Evolutionary conservation across 2,329 filamentous ascomycete species (phyloP).

Genomic region (Taxawa tesnikishii): DNA sequence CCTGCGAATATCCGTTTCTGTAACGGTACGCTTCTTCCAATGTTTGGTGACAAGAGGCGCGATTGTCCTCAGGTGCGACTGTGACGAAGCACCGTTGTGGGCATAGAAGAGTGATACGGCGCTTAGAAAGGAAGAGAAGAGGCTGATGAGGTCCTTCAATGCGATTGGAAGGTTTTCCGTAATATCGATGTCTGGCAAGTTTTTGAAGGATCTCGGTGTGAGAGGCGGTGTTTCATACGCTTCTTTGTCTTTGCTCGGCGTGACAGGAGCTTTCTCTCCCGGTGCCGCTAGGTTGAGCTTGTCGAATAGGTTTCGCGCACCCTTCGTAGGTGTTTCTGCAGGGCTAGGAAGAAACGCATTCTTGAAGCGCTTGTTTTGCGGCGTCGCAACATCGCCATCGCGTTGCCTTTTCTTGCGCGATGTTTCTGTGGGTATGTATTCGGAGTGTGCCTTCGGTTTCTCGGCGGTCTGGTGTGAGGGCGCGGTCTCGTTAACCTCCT

Average conservation of each 20-base stretch:
- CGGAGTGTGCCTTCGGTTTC: not conserved
- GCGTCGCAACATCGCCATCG: conserved; percentile 11
- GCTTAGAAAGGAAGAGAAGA: conserved; percentile 36
- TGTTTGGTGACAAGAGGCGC: conserved; percentile 27
- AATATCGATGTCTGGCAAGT: conserved; percentile 1
- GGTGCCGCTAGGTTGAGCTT: conserved; percentile 17
- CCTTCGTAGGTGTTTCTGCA: conserved; percentile 21
- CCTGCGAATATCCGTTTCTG: conserved; percentile 31
- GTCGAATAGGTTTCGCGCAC: conserved; percentile 20
- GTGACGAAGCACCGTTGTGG: conserved; percentile 33
- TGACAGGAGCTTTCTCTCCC: conserved; percentile 10
- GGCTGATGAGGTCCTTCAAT: conserved; percentile 29
- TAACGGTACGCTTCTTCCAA: conserved; percentile 34
- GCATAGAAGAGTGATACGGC: conserved; percentile 37
- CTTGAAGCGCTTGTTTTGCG: conserved; percentile 20
- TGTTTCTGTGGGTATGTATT: too few relatives aligned
- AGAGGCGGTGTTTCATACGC: conserved; percentile 20
- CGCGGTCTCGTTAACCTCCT: not conserved
- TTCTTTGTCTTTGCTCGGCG: conserved; percentile 9
- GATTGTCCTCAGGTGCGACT: conserved; percentile 28
- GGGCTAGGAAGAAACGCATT: conserved; percentile 17
- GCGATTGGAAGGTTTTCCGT: conserved; percentile 24
- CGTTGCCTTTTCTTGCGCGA: conserved; percentile 7
- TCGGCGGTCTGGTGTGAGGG: not conserved
- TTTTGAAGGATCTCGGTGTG: conserved; percentile 12